These are phyloP conservation scores for Aspergillus ostianus DNA, from an alignment of 495 filamentous ascomycete species.

Conservation along the genomic window DNA sequence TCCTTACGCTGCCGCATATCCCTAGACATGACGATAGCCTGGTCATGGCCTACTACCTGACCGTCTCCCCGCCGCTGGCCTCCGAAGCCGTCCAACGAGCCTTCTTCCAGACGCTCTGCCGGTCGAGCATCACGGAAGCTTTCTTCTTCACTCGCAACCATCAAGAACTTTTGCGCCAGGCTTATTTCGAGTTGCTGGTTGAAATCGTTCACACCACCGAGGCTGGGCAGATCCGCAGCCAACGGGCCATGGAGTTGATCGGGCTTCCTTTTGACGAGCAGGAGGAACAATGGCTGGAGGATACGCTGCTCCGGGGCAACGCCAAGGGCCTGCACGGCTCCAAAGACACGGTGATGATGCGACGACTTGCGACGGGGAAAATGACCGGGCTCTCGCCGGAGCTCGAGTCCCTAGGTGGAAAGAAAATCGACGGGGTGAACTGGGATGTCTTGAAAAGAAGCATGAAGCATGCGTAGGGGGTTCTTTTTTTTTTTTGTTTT, in stretches of 20 bases:
- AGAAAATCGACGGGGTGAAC: slow-evolving; percentile 51
- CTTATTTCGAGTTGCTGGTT: slow-evolving; percentile 68
- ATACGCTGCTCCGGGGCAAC: slow-evolving; percentile 58
- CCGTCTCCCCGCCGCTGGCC: slow-evolving; percentile 62
- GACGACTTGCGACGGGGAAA: slow-evolving; percentile 58
- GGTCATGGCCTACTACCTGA: slow-evolving; percentile 73
- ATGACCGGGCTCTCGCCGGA: slow-evolving; percentile 33
- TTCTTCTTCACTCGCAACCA: slow-evolving; percentile 69
- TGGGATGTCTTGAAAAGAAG: slow-evolving; percentile 50
- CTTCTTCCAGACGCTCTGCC: slow-evolving; percentile 65
- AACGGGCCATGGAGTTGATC: slow-evolving; percentile 65
- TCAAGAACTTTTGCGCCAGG: slow-evolving; percentile 55
- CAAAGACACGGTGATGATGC: slow-evolving; percentile 68
- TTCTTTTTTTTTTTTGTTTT: slow-evolving; percentile 18
- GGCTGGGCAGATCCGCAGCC: slow-evolving; percentile 44
- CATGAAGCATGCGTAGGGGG: slow-evolving; percentile 31
- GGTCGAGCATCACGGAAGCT: slow-evolving; percentile 66
- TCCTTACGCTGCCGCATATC: slow-evolving; percentile 59
- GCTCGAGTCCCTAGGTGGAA: slow-evolving; percentile 42
- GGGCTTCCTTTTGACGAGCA: slow-evolving; percentile 63
- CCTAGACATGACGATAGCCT: slow-evolving; percentile 61
- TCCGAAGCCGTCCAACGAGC: slow-evolving; percentile 55
- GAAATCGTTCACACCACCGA: slow-evolving; percentile 53
- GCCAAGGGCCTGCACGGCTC: slow-evolving; percentile 60
- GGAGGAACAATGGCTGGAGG: slow-evolving; percentile 73